Percentiles rank a stretch among this genome's conserved stretches.
Conservation (phyloP, 2,329 filamentous ascomycete species). For the Monosporascus ibericus region DNA sequence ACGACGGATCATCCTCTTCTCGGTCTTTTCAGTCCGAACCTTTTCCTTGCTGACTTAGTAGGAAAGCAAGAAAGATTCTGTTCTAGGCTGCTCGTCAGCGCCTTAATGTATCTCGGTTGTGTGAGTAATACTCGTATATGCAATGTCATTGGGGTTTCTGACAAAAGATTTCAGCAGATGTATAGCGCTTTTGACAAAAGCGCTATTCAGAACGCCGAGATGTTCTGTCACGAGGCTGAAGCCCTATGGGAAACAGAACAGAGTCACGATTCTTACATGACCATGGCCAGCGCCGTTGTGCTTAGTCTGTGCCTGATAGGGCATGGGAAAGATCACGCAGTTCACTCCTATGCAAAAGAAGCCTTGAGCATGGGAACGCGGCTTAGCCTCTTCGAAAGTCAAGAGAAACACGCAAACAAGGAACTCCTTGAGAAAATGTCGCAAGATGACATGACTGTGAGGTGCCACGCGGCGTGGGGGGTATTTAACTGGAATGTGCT, state of each 20-base stretch:
- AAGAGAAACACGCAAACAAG: conserved; percentile 1
- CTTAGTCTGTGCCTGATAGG: conserved; percentile 28
- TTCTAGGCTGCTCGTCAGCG: conserved; percentile 28
- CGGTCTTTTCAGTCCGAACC: conserved; percentile 26
- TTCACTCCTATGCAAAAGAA: conserved; percentile 23
- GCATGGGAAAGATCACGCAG: conserved; percentile 28
- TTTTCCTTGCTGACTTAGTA: conserved; percentile 29
- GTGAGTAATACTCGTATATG: conserved; percentile 18
- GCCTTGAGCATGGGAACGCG: conserved; percentile 24
- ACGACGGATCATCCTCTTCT: conserved; percentile 33
- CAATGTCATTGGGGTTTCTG: neutral
- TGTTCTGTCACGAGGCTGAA: conserved; percentile 23
- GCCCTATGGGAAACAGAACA: conserved; percentile 16
- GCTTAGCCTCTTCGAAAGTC: conserved; percentile 23
- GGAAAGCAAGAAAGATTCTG: conserved; percentile 19
- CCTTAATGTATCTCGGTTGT: conserved; percentile 28
- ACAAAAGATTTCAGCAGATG: conserved; percentile 25
- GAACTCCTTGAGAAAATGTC: conserved; percentile 6
- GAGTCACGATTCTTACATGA: conserved; percentile 14
- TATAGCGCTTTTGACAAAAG: conserved; percentile 24
- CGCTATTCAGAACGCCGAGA: conserved; percentile 8
- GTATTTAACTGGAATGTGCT: conserved; percentile 33
- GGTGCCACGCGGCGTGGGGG: conserved; percentile 26
- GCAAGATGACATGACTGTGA: conserved; percentile 7
- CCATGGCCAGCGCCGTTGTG: conserved; percentile 26